A percentile compares a stretch with the other conserved stretches of the same genome.
phyloP scores from a whole-genome alignment of 352 stramenopile genomes.

The Peronospora farinosa region DNA sequence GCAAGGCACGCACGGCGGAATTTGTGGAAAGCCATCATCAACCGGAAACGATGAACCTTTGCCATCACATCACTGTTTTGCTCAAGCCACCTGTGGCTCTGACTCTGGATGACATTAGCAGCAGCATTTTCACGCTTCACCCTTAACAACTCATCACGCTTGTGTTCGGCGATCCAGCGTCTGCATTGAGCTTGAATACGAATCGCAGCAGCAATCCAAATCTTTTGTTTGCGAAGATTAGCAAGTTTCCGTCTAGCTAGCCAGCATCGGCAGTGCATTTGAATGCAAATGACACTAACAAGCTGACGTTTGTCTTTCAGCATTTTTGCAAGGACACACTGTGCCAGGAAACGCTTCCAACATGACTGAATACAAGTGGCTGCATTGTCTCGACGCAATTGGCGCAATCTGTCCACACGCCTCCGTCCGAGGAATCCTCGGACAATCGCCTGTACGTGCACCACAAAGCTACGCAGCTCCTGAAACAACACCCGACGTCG shows the following conservation, averaged over 20 bases:
- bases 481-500: slow-evolving; percentile 32
- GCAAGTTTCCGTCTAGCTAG: slow-evolving; percentile 12
- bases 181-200: slow-evolving; percentile 31
- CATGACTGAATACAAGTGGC: slow-evolving; percentile 29
- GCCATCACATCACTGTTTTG: slow-evolving; percentile 13
- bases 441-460: slow-evolving; percentile 41
- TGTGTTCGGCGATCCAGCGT: slow-evolving; percentile 20
- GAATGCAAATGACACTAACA: slow-evolving; percentile 10
- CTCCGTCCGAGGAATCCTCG: slow-evolving; percentile 38
- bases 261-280: slow-evolving; percentile 13
- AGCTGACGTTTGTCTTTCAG: slow-evolving; percentile 8
- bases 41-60: slow-evolving; percentile 30
- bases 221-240: slow-evolving; percentile 3
- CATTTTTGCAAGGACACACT: slow-evolving; percentile 11
- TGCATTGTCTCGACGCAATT: slow-evolving; percentile 26
- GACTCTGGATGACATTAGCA: slow-evolving; percentile 22
- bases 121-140: slow-evolving; percentile 19
- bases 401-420: slow-evolving; percentile 28
- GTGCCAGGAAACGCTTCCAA: slow-evolving; percentile 26
- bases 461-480: slow-evolving; percentile 27
- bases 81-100: slow-evolving; percentile 23
- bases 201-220: slow-evolving; percentile 11
- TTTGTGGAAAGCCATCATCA: slow-evolving; percentile 30
- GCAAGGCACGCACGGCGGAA: slow-evolving; percentile 26
- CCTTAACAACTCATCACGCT: slow-evolving; percentile 13